Evolutionary conservation across 2,329 filamentous ascomycete species (phyloP).

Genomic region (Neonectria faginata): DNA sequence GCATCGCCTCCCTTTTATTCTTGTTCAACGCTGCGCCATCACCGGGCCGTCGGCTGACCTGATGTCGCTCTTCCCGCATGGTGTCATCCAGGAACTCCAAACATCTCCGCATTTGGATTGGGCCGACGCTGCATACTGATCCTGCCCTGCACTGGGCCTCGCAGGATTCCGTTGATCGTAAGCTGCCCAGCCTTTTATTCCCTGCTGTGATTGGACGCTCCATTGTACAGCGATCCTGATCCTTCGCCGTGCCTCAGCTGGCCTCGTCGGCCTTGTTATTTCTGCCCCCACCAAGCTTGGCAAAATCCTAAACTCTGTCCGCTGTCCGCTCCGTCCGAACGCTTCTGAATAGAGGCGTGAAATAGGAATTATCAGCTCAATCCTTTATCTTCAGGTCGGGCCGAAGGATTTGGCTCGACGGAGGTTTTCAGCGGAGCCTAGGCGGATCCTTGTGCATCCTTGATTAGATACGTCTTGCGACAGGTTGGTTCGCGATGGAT

Average conservation of each 20-base stretch:
- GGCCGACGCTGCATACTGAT: background rate
- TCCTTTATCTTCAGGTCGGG: background rate
- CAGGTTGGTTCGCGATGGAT: background rate
- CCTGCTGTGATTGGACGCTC: background rate
- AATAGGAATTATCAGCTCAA: background rate
- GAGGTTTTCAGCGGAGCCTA: background rate
- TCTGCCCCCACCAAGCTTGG: background rate
- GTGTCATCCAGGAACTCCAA: background rate
- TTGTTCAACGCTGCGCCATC: background rate
- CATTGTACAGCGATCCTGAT: background rate
- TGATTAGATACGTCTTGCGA: background rate
- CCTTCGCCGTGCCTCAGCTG: background rate
- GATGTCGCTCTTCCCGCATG: background rate
- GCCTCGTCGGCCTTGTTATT: background rate
- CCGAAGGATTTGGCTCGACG: background rate
- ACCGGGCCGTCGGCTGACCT: background rate
- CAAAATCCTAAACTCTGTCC: background rate
- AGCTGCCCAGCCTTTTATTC: background rate
- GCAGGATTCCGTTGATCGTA: background rate
- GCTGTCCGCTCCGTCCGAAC: background rate
- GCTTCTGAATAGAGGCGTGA: background rate
- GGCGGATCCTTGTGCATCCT: background rate
- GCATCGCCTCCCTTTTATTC: background rate
- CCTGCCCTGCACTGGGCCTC: background rate
- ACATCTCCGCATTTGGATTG: background rate